phyloP scores from a whole-genome alignment of 1,139 yeast genomes.

The Hansenula lynferdii region DNA sequence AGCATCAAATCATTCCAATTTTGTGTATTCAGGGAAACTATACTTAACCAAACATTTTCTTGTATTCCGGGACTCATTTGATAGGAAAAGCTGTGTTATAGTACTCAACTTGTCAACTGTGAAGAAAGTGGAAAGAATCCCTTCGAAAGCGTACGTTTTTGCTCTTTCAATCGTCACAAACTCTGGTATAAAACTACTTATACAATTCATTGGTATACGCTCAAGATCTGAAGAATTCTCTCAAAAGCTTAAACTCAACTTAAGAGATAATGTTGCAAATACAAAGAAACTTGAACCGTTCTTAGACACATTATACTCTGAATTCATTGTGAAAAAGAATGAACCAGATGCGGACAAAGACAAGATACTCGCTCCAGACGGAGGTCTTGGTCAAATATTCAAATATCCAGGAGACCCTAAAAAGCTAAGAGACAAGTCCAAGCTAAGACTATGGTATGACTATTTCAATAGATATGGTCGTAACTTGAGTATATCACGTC shows the following conservation, averaged over 20 bases:
- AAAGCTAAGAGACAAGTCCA: conserved; percentile 74
- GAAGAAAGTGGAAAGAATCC: conserved; percentile 81
- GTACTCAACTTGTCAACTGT: conserved; percentile 72
- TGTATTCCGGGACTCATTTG: conserved; percentile 68
- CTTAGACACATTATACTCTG: conserved; percentile 75
- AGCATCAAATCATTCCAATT: conserved; percentile 24
- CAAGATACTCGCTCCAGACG: conserved; percentile 54
- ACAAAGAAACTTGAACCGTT: conserved; percentile 63
- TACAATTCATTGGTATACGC: conserved; percentile 75
- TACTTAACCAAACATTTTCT: conserved; percentile 71
- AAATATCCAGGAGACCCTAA: conserved; percentile 89
- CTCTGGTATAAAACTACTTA: conserved; percentile 55
- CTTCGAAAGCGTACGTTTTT: conserved; percentile 72
- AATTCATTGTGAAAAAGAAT: conserved; percentile 68
- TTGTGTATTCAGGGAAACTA: conserved; percentile 52
- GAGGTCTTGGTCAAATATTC: conserved; percentile 79
- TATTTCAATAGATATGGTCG: conserved; percentile 80
- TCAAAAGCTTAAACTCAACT: conserved; percentile 52
- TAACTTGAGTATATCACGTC: conserved; percentile 69
- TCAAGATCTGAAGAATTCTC: conserved; percentile 83
- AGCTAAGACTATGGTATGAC: conserved; percentile 92
- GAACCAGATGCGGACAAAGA: conserved; percentile 36
- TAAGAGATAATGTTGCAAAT: conserved; percentile 60
- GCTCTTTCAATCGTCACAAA: conserved; percentile 70
- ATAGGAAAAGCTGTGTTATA: conserved; percentile 63